Evolutionary conservation across 108 stramenopile species (phyloP).

Genomic region (Cyclotella choctawhatcheeana): DNA sequence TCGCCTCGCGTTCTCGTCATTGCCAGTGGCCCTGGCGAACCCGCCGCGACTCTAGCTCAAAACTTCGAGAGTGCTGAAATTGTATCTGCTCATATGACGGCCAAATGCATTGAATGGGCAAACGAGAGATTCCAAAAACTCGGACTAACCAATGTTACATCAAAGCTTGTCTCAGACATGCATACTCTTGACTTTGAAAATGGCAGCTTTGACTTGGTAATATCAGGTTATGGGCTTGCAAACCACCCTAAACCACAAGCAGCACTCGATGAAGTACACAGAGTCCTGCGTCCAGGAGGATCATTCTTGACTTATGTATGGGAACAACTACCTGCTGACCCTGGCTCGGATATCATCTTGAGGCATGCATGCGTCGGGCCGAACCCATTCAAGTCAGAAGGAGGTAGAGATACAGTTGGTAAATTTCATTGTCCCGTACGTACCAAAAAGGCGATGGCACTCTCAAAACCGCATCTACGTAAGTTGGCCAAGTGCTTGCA

Average conservation of each 20-base stretch:
- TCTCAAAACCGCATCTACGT: slow-evolving; percentile 34
- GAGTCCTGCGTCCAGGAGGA: slow-evolving; percentile 55
- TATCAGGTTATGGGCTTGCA: slow-evolving; percentile 43
- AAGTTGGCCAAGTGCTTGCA: neutral
- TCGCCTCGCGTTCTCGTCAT: slow-evolving; percentile 38
- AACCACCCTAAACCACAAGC: slow-evolving; percentile 29
- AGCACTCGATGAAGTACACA: slow-evolving; percentile 43
- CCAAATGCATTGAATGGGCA: slow-evolving; percentile 36
- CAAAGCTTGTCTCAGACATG: slow-evolving; percentile 29
- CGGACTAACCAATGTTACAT: slow-evolving; percentile 29
- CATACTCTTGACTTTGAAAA: slow-evolving; percentile 41
- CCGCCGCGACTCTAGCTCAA: slow-evolving; percentile 25
- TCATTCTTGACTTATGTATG: slow-evolving; percentile 37
- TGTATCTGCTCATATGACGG: slow-evolving; percentile 35
- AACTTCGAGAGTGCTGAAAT: slow-evolving; percentile 34
- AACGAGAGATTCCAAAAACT: slow-evolving; percentile 22
- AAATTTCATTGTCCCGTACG: slow-evolving; percentile 28
- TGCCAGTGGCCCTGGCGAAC: slow-evolving; percentile 41
- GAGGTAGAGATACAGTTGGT: slow-evolving; percentile 24
- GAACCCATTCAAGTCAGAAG: slow-evolving; percentile 15
- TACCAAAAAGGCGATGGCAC: slow-evolving; percentile 23
- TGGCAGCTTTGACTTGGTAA: slow-evolving; percentile 49
- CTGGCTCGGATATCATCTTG: slow-evolving; percentile 39
- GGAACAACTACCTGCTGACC: slow-evolving; percentile 46
- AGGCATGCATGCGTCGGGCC: slow-evolving; percentile 37